Percentiles rank a stretch among this genome's conserved stretches.
phyloP scores from a whole-genome alignment of 495 filamentous ascomycete species.

The Annulohypoxylon moriforme region DNA sequence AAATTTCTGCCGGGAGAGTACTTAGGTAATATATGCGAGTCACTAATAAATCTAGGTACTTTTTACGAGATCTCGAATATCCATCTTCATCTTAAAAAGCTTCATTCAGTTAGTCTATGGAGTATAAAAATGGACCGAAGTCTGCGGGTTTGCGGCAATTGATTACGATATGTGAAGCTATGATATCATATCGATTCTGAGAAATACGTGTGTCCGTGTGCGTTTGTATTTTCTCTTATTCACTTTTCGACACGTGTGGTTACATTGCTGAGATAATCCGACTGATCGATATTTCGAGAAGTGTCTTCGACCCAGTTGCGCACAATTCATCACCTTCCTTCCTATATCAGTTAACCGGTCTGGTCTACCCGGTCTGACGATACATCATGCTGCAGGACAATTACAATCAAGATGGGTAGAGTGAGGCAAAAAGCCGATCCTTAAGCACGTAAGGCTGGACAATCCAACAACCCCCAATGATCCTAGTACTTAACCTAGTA shows the following conservation, averaged over 20 bases:
- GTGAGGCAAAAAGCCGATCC: slow-evolving; percentile 37
- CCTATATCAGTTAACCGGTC: slow-evolving; percentile 2
- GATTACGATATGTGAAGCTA: slow-evolving; percentile 27
- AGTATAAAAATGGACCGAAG: slow-evolving; percentile 17
- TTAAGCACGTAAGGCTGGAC: slow-evolving; percentile 36
- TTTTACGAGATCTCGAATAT: slow-evolving; percentile 15
- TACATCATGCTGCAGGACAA: slow-evolving; percentile 6
- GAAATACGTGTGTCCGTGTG: background rate
- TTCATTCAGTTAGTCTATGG: slow-evolving; percentile 28
- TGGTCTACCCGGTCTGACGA: background rate
- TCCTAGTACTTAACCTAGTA: too few relatives aligned
- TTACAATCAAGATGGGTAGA: slow-evolving; percentile 15
- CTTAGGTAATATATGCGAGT: background rate
- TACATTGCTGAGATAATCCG: slow-evolving; percentile 20
- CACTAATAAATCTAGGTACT: background rate
- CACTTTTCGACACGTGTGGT: background rate
- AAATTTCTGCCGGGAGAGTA: background rate
- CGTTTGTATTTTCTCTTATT: background rate
- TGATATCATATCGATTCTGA: slow-evolving; percentile 27
- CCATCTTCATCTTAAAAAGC: slow-evolving; percentile 24
- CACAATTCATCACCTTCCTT: background rate
- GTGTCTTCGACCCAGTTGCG: background rate
- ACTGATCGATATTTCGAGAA: slow-evolving; percentile 8
- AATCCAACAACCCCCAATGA: slow-evolving; percentile 10
- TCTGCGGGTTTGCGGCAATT: slow-evolving; percentile 22